Evolutionary conservation across 805 yeast genomes (phyloP), one percentile per base, ranked within the genome.

Genomic region (Lipomyces japonicus): DNA sequence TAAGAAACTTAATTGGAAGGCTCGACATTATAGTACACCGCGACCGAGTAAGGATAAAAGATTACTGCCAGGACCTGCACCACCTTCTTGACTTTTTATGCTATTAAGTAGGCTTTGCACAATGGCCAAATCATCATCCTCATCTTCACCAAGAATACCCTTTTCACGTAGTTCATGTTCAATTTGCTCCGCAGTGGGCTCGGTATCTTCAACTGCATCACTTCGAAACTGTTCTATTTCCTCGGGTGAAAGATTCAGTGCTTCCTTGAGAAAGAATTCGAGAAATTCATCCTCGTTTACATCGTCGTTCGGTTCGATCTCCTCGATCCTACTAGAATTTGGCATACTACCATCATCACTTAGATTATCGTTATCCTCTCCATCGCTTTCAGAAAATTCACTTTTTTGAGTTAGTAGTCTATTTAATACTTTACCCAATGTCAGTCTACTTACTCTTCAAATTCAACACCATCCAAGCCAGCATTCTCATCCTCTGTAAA

Each of bases 241-340:
- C 3, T 71, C 75, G 16, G 74, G 72, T 0, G 71, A 62, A 52
- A 81, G 47, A 21, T 78, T 71, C 23, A 81, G 58, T 0, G 81
- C 86, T 26, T 80, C 76, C 48, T 73, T 72, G 10, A 79, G 67
- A 61, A 80, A 79, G 58, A 72, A 81, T 61, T 82, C 88, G 58
- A 82, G 78, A 61, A 82, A 82, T 59, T 82, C 87, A 61, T 82
- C 87, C 57, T 81, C 86, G 59, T 78, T 80, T 6, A 81, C 77
- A 46, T 71, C 76, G 16, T 72, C 62, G 9, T 68, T 67, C 44
- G 70, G 71, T 1, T 55, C 59, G 44, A 49, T 37, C 41, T 54
- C 50, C 19, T 38, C 22, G 26, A 50, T 60, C 21, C 16, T 39
- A n/a, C 61, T 49, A 36, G 72, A 62, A 34, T 66, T 19, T 31